Evolutionary conservation across 768 basidiomycete genomes (phyloP), one percentile per base, ranked within the genome.

Genomic region (Rhizopogon vesiculosus): DNA sequence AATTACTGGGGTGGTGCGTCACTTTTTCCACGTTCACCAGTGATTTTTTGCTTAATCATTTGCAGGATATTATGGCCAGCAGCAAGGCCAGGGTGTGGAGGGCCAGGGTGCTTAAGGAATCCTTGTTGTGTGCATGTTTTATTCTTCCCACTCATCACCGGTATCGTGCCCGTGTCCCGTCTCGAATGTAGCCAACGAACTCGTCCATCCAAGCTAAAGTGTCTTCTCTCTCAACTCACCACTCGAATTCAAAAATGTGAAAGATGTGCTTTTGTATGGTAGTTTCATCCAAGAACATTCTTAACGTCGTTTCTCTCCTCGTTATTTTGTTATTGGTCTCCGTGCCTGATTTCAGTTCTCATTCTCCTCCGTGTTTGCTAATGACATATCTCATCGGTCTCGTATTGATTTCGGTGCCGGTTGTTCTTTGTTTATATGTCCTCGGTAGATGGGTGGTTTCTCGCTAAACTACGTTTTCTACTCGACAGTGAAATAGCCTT

Each of bases 1-100:
- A 87, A 87, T 67, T 90, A 91, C 68, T 91, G 89, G 89, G 86
- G 88, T 67, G 87, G 89, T 91, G 57, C 64, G 85, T 75, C 44
- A 51, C 56, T 35, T 46, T 16, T 18, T 15, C 51, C 16, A 12
- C 38, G 4, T 42, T 38, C 25, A 31, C 28, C 41, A 22, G 42
- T 16, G 39, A 22, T 16, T 9, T 15, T 29, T 56, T 49, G 16
- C 9, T 29, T 54, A 41, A 54, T 65, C 49, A 49, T 63, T 59
- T 50, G 2, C 52, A 92, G 91, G 89, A 60, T 93, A 93, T 66
- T 93, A 93, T 62, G 82, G 83, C 51, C 91, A 91, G 70, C 91
- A 91, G 70, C 87, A 88, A 72, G 77, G 69, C 44, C 85, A 84
- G 54, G 77, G 80, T 60, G 71, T 76, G 54, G 78, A 78, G 55